These are phyloP conservation scores for Arachnomyces sp. DNA, from an alignment of 2,329 filamentous ascomycete species.

Conservation along the genomic window DNA sequence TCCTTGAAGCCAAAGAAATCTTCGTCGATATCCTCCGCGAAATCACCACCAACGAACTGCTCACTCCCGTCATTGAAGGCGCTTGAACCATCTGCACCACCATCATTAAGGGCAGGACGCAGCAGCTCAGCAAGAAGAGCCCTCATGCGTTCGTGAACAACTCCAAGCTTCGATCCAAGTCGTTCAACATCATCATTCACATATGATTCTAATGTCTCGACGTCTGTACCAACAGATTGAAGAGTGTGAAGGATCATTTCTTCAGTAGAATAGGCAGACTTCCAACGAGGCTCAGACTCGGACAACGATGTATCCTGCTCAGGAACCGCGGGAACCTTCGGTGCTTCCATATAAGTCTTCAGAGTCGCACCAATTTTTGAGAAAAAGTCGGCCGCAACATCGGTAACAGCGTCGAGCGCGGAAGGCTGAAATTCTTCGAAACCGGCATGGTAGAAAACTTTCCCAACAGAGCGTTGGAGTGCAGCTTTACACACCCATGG, in stretches of 20 bases:
- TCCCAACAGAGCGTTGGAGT: conserved; percentile 84
- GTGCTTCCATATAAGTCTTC: conserved; percentile 73
- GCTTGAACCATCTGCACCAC: conserved; percentile 72
- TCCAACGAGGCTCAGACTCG: conserved; percentile 38
- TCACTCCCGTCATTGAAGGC: conserved; percentile 96
- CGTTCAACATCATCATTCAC: conserved; percentile 91
- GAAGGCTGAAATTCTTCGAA: conserved; percentile 97
- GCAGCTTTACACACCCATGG: conserved; percentile 74
- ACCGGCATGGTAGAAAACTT: conserved; percentile 91
- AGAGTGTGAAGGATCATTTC: conserved; percentile 83
- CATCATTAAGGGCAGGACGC: conserved; percentile 77
- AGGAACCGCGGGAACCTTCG: conserved; percentile 57
- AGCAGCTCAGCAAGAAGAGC: conserved; percentile 85
- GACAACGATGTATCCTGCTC: conserved; percentile 33
- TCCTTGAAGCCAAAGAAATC: conserved; percentile 99
- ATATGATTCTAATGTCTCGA: conserved; percentile 75
- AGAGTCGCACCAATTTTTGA: conserved; percentile 72
- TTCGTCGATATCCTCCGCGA: conserved; percentile 94
- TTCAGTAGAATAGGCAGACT: conserved; percentile 69
- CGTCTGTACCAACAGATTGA: conserved; percentile 72
- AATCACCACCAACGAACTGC: conserved; percentile 93
- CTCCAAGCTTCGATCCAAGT: conserved; percentile 66
- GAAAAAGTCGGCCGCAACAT: conserved; percentile 85
- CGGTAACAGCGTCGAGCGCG: conserved; percentile 81
- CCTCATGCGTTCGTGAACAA: conserved; percentile 93